Conservation (phyloP, 2,329 filamentous ascomycete genomes). For the Epichloe elymi region DNA sequence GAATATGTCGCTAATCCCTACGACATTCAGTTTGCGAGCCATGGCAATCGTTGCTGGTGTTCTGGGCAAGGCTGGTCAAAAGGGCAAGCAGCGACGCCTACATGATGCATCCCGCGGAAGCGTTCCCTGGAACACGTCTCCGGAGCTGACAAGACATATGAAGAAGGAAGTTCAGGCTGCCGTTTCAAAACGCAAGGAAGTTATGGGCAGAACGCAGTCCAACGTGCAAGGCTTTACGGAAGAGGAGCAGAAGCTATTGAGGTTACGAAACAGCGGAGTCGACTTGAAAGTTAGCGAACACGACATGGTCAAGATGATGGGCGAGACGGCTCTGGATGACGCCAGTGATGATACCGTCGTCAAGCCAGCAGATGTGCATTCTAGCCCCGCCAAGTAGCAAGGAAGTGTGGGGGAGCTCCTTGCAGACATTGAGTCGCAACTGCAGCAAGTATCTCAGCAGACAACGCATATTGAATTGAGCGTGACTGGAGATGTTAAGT, state of each 20-base stretch:
- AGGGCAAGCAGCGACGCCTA: constrained; percentile 56
- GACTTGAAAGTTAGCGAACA: constrained; percentile 21
- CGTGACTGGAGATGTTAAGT: constrained; percentile 1
- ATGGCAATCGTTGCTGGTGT: constrained; percentile 73
- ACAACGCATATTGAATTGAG: constrained; percentile 13
- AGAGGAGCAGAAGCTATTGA: constrained; percentile 23
- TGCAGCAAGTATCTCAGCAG: constrained; percentile 7
- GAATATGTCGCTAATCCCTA: neutral
- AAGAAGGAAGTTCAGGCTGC: constrained; percentile 17
- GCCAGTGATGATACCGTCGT: neutral
- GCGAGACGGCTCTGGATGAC: constrained; percentile 9
- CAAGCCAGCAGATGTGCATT: neutral
- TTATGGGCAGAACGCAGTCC: constrained; percentile 23
- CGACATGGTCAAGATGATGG: constrained; percentile 22
- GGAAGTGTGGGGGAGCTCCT: neutral
- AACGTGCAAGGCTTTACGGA: constrained; percentile 24
- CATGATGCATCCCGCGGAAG: constrained; percentile 46
- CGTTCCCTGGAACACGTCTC: constrained; percentile 47
- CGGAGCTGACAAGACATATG: constrained; percentile 29
- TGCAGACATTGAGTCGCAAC: constrained; percentile 10
- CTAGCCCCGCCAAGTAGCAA: neutral
- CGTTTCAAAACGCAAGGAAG: constrained; percentile 19
- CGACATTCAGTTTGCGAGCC: constrained; percentile 53
- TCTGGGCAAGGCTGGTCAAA: constrained; percentile 71
- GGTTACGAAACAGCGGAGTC: constrained; percentile 13